These are phyloP conservation scores for Beauveria sp. DNA, from an alignment of 2,329 filamentous ascomycete genomes.

Conservation along the genomic window DNA sequence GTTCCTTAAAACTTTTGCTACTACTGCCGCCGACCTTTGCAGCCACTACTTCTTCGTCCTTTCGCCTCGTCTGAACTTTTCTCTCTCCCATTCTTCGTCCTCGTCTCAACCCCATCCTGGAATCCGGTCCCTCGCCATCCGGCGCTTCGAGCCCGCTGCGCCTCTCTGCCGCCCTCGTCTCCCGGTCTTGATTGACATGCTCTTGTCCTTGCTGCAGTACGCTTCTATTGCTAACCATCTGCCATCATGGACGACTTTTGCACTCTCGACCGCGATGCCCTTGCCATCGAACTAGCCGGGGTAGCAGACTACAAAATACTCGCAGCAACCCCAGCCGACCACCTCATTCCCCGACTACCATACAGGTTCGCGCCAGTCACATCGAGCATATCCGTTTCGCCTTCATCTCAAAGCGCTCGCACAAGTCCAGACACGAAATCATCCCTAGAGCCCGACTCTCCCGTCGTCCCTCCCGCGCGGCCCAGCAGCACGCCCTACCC, in stretches of 20 bases:
- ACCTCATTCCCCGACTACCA: background rate
- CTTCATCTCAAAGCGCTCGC: background rate
- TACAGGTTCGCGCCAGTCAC: background rate
- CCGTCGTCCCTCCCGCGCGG: constrained; percentile 31
- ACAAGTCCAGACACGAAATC: background rate
- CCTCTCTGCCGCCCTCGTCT: background rate
- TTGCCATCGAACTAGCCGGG: no score
- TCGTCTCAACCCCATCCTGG: background rate
- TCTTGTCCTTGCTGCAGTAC: background rate
- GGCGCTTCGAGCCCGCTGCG: background rate
- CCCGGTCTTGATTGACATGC: constrained; percentile 6
- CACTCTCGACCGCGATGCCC: background rate
- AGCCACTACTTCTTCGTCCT: background rate
- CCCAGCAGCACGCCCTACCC: constrained; percentile 56
- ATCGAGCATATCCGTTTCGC: background rate
- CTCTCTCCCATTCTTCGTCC: background rate
- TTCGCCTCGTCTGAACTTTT: background rate
- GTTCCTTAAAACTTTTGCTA: background rate
- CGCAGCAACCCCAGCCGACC: background rate
- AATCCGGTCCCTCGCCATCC: background rate
- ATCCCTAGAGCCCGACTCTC: background rate
- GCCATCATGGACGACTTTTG: constrained; percentile 1
- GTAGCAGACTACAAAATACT: background rate
- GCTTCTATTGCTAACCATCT: background rate
- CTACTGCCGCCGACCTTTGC: no score